A percentile compares a stretch with the other conserved stretches of the same genome.
These are phyloP conservation scores for Tricholoma flavovirens DNA, from an alignment of 768 basidiomycete species.

Conservation along the genomic window DNA sequence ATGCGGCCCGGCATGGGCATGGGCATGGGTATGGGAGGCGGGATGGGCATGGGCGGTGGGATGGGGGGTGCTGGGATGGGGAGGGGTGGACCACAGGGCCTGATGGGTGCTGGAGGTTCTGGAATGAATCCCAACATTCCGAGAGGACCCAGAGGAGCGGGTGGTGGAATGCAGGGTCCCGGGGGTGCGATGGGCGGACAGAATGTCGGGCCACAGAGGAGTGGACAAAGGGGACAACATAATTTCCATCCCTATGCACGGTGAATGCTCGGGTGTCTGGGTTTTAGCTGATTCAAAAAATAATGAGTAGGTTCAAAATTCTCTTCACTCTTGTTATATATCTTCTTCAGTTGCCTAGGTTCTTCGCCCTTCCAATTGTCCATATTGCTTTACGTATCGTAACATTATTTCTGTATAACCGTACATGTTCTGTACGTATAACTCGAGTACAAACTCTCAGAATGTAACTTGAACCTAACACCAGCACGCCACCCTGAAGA, in stretches of 20 bases:
- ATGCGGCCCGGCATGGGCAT: slow-evolving; percentile 33
- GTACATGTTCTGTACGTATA: neutral
- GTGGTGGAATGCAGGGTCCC: slow-evolving; percentile 36
- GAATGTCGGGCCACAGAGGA: slow-evolving; percentile 69
- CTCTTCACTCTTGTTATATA: neutral
- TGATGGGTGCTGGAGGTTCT: slow-evolving; percentile 34
- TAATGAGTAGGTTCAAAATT: neutral
- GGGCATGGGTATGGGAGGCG: slow-evolving; percentile 34
- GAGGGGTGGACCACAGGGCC: slow-evolving; percentile 29
- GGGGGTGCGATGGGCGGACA: slow-evolving; percentile 38
- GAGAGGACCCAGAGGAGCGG: slow-evolving; percentile 57
- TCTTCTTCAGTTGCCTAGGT: neutral
- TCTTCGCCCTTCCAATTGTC: neutral
- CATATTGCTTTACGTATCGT: neutral
- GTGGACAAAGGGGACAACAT: slow-evolving; percentile 69
- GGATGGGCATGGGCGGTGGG: slow-evolving; percentile 37
- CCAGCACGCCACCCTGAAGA: too few relatives aligned
- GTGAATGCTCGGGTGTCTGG: slow-evolving; percentile 17
- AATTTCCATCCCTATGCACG: slow-evolving; percentile 83
- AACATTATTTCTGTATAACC: slow-evolving; percentile 1
- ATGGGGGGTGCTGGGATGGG: slow-evolving; percentile 32
- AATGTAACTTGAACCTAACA: too few relatives aligned
- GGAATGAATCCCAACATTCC: slow-evolving; percentile 53
- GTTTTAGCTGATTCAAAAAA: neutral
- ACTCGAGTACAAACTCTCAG: neutral